Conservation (phyloP, 768 basidiomycete genomes). For the Xerocomellus amylosporus region DNA sequence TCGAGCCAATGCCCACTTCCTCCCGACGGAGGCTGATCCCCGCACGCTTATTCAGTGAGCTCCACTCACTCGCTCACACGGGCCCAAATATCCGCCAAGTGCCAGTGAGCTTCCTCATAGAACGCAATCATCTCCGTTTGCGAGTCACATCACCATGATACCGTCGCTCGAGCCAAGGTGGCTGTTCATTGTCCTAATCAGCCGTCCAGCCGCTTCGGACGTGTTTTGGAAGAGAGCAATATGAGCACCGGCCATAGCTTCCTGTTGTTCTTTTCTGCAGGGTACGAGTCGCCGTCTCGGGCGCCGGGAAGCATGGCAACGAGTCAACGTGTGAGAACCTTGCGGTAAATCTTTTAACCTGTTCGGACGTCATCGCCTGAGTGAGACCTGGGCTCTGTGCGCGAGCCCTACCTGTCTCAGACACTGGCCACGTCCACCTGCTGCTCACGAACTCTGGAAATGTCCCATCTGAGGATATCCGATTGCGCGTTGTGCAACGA, state of each 20-base stretch:
- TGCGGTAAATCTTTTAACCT: neutral
- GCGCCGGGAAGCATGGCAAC: neutral
- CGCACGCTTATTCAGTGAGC: neutral
- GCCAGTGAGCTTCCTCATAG: neutral
- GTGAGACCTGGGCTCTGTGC: neutral
- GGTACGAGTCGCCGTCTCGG: neutral
- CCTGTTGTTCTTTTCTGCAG: neutral
- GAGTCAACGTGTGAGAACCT: neutral
- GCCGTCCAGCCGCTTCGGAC: neutral
- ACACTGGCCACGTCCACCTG: neutral
- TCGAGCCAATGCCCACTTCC: neutral
- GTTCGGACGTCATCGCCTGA: neutral
- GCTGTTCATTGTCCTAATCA: slow-evolving; percentile 1
- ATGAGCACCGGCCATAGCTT: neutral
- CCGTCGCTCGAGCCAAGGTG: neutral
- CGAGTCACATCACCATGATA: too few relatives aligned
- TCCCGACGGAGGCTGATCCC: neutral
- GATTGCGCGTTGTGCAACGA: neutral
- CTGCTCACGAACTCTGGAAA: too few relatives aligned
- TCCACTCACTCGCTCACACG: neutral
- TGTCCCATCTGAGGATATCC: neutral
- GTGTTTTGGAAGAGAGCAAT: neutral
- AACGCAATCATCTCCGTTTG: slow-evolving; percentile 9
- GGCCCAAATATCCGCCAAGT: slow-evolving; percentile 5
- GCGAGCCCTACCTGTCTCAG: neutral